These are phyloP conservation scores for Colletotrichum godetiae DNA, from an alignment of 2,329 filamentous ascomycete genomes.

Conservation along the genomic window DNA sequence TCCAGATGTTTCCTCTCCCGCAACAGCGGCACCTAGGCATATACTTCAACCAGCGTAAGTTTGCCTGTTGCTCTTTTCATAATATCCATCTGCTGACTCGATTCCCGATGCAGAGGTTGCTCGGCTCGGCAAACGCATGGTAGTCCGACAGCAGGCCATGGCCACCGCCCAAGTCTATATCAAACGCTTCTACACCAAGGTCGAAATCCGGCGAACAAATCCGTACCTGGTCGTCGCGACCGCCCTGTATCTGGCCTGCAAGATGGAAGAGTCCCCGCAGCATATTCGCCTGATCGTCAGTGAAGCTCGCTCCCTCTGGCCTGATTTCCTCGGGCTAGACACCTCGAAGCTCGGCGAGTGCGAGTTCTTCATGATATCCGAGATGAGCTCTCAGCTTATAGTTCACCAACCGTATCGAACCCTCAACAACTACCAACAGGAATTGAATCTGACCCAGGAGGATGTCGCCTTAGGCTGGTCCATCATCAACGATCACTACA, in stretches of 20 bases:
- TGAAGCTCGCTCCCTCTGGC: slow-evolving; percentile 88
- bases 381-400: slow-evolving; percentile 90
- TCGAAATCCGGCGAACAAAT: slow-evolving; percentile 92
- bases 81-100: slow-evolving; percentile 20
- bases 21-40: slow-evolving; percentile 86
- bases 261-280: slow-evolving; percentile 97
- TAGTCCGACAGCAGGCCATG: slow-evolving; percentile 88
- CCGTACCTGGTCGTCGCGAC: slow-evolving; percentile 94
- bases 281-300: slow-evolving; percentile 92
- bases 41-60: slow-evolving; percentile 86
- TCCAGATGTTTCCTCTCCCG: slow-evolving; percentile 84
- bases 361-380: slow-evolving; percentile 92
- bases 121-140: slow-evolving; percentile 85
- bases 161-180: slow-evolving; percentile 96
- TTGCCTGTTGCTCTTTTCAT: neutral
- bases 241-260: slow-evolving; percentile 93
- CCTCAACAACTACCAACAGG: slow-evolving; percentile 75
- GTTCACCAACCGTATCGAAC: slow-evolving; percentile 92
- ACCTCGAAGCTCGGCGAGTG: slow-evolving; percentile 90
- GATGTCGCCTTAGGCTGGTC: slow-evolving; percentile 83
- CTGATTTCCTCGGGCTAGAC: slow-evolving; percentile 80
- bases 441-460: slow-evolving; percentile 79
- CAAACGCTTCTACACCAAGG: slow-evolving; percentile 90
- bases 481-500: slow-evolving; percentile 91
- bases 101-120: slow-evolving; percentile 70